Evolutionary conservation across 108 stramenopile genomes (phyloP), one percentile per base, ranked within the genome.

Genomic region (Schizochytrium sp.): DNA sequence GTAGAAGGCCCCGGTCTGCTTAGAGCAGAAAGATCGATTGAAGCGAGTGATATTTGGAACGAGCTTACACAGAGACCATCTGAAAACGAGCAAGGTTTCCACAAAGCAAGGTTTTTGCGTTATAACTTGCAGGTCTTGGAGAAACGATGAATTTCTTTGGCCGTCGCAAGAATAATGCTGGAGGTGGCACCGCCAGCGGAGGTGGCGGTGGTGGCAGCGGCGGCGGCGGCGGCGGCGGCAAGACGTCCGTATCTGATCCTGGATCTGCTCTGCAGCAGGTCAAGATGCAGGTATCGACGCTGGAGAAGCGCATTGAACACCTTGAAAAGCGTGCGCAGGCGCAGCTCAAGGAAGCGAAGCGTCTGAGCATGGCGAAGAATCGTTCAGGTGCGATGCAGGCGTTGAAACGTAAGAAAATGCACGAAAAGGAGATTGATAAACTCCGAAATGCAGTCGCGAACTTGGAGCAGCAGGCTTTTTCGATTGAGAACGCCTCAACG

Each of bases 381-480:
- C 45, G 51, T 25, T 8, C 48, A 1, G 51, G 76, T 12, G 76
- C 76, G n/a, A 83, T 83, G 76, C 76, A 83, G 28, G 45, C 76
- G 48, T 45, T 83, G 12, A 83, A 83, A 45, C 45, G 76, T 12
- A 83, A 83, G 51, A 83, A 83, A 53, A 83, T 83, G 76, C 51
- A 83, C 76, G 76, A 83, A 45, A 83, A 83, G 51, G 76, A 83
- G 76, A 23, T 34, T 28, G 76, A 47, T 0, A 83, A 83, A 23
- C 76, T 83, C 6, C 76, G 76, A 12, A 53, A 53, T 34, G 76
- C 76, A 12, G 51, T 83, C 0, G 51, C 45, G 12, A 83, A 83
- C 76, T 4, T 83, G 76, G 76, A 83, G 76, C 76, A 83, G 76
- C 76, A 83, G 28, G 76, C 76, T 45, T 83, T 83, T 53, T 1